Evolutionary conservation across 176 grass and related monocot genomes (phyloP).

Genomic region (Oryza glaberrima): DNA sequence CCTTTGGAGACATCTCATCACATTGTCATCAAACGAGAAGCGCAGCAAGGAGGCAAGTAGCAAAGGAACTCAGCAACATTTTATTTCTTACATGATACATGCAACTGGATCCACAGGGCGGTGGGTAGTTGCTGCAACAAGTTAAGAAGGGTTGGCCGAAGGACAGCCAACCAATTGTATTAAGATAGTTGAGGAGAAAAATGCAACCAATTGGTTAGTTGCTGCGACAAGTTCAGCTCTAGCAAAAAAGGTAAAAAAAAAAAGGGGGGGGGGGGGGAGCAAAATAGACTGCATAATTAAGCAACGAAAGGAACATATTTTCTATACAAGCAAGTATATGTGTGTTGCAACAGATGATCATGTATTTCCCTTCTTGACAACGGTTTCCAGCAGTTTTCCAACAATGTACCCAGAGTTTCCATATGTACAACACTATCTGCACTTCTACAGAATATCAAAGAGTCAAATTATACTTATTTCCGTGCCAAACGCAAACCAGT

Average conservation of each 20-base stretch:
- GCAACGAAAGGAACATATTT: background rate
- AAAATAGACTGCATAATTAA: too few species aligned
- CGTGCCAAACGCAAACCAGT: background rate
- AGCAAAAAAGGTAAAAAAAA: background rate
- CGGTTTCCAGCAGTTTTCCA: constrained; percentile 5
- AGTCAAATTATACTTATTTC: background rate
- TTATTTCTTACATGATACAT: background rate
- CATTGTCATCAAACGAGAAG: background rate
- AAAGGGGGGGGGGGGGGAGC: too few species aligned
- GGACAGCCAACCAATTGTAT: too few species aligned
- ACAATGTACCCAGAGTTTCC: background rate
- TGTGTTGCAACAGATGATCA: background rate
- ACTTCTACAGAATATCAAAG: background rate
- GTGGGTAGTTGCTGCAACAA: background rate
- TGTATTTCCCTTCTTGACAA: constrained; percentile 17
- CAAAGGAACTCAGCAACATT: background rate
- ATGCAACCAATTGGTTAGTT: too few species aligned
- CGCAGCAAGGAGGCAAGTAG: background rate
- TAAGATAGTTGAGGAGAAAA: too few species aligned
- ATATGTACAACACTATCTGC: background rate
- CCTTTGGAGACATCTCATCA: background rate
- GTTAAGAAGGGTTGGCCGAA: background rate
- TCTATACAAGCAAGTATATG: background rate
- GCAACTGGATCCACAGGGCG: background rate
- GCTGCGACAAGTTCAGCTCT: background rate